These are phyloP conservation scores for Penicillium macrosclerotiorum DNA, from an alignment of 495 filamentous ascomycete species.

Conservation along the genomic window DNA sequence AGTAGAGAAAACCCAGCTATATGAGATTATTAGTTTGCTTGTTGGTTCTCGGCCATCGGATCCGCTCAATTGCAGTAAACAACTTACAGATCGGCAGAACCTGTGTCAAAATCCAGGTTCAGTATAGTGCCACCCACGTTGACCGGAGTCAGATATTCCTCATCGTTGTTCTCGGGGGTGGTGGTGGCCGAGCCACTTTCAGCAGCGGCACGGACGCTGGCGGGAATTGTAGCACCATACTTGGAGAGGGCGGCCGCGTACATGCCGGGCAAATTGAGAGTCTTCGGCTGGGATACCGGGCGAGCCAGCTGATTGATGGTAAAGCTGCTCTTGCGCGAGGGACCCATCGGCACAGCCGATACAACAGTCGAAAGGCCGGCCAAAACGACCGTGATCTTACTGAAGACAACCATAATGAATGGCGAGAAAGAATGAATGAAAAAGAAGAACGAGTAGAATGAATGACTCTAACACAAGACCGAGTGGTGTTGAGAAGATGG, in stretches of 20 bases:
- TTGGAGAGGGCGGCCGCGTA: conserved; percentile 43
- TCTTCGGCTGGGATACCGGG: conserved; percentile 25
- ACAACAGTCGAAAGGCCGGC: conserved; percentile 32
- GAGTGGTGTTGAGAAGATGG: conserved; percentile 11
- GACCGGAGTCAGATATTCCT: conserved; percentile 67
- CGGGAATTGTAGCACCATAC: conserved; percentile 43
- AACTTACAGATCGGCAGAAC: conserved; percentile 70
- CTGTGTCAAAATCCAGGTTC: conserved; percentile 73
- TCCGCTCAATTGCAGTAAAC: background rate
- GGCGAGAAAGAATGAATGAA: background rate
- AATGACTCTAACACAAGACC: conserved; percentile 10
- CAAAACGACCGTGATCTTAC: conserved; percentile 31
- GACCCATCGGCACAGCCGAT: conserved; percentile 32
- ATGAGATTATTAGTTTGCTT: conserved; percentile 5
- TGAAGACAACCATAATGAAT: conserved; percentile 44
- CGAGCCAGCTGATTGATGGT: conserved; percentile 37
- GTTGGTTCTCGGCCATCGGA: too few relatives aligned
- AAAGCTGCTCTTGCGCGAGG: conserved; percentile 35
- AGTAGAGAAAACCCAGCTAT: conserved; percentile 53
- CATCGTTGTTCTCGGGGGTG: conserved; percentile 56
- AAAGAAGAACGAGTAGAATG: conserved; percentile 12
- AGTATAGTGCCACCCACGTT: conserved; percentile 60
- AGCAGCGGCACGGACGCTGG: conserved; percentile 41
- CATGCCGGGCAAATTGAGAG: conserved; percentile 39
- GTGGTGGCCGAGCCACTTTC: conserved; percentile 49